Percentiles rank a stretch among this genome's conserved stretches.
These are phyloP conservation scores for Entophlyctis luteolus DNA, from an alignment of 192 early-diverging fungal species.

Conservation along the genomic window DNA sequence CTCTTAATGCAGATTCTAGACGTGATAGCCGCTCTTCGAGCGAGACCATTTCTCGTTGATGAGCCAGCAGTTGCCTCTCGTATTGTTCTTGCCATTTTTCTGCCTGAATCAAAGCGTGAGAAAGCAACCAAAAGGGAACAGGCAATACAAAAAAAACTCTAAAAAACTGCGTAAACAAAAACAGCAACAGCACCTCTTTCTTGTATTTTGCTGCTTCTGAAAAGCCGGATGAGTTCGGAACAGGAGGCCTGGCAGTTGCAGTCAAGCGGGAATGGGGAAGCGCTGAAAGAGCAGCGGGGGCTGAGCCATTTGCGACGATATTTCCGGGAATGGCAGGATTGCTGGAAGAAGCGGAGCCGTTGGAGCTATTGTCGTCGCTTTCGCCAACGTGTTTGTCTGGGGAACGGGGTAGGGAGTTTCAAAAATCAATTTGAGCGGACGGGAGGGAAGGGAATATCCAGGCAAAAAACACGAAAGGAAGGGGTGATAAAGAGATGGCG, in stretches of 20 bases:
- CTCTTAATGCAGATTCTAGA: slow-evolving; percentile 6
- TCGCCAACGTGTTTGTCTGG: not conserved
- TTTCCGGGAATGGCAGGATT: no score
- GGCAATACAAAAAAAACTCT: not conserved
- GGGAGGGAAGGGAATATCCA: no score
- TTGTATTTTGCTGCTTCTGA: slow-evolving; percentile 1
- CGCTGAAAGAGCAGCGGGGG: no score
- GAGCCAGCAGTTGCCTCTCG: not conserved
- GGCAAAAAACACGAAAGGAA: no score
- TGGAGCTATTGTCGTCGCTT: not conserved
- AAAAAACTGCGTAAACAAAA: no score
- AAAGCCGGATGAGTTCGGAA: not conserved
- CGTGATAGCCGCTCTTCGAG: slow-evolving; percentile 16
- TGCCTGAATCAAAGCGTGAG: no score
- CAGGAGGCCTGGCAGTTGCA: not conserved
- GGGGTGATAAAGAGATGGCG: no score
- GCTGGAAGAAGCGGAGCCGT: no score
- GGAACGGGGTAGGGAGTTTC: not conserved
- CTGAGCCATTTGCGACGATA: no score
- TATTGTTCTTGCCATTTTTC: slow-evolving; percentile 26
- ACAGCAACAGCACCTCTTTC: not conserved
- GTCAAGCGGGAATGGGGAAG: not conserved
- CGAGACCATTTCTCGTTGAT: slow-evolving; percentile 7
- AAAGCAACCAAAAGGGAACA: not conserved
- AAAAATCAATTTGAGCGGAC: no score